Base-by-base conservation (phyloP, 306 rosid genomes). In the Alnus rubra region DNA sequence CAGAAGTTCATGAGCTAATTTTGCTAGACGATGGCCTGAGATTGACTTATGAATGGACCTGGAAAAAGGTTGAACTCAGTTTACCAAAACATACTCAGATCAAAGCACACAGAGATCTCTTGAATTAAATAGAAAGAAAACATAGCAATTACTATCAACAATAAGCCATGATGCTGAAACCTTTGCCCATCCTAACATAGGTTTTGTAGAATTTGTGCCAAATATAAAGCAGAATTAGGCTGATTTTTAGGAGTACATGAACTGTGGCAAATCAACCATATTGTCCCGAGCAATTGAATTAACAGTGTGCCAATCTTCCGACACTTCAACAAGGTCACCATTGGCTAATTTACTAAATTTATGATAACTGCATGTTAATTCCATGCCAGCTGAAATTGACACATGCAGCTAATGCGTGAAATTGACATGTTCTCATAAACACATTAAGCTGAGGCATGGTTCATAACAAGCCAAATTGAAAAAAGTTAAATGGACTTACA, bases 1-100 rank as follows among this genome's bases (percentile, higher is more conserved):
- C 70, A 80, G 30, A 35, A 80, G 83, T 55, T 33, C 39, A 65
- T 53, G 62, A 54, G 83, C 75, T 54, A n/a, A 67, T 68, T 80
- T 65, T 68, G 70, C 70, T 23, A 80, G 83, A 68, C 37, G 62
- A 28, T 12, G 69, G 42, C 83, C 83, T 42, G 50, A 80, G 44
- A 80, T 53, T 33, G 83, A 74, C 16, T 68, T 68, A 19, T 2
- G 75, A 50, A 73, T 30, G 42, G 79, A 59, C 65, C 83, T 80
- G 75, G 35, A 1, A 79, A 60, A 72, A 33, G 39, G n/a, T 42
- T 53, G 58, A 52, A 69, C 42, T 7, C 13, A 54, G n/a, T 19
- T 44, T 28, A 2, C 1, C 3, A n/a, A 56, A 45, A 47, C 11
- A 12, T 28, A 30, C 10, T 56, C 33, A 49, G 33, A 44, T 5